Conservation (phyloP, 345 rosid species). For the Eucalyptus globulus region DNA sequence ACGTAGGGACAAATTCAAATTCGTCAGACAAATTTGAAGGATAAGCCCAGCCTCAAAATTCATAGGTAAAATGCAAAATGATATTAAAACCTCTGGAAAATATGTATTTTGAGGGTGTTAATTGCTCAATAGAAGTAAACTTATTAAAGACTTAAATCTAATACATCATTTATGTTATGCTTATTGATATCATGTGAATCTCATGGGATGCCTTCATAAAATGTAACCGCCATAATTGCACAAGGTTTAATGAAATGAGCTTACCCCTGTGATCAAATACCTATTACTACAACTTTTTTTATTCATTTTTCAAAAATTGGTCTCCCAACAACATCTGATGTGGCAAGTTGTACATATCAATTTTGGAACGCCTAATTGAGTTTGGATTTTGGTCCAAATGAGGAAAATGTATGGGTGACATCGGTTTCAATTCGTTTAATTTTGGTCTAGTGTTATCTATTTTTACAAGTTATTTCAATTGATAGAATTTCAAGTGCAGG, state of each 20-base stretch:
- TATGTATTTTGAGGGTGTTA: not conserved
- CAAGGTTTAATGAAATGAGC: rapidly evolving
- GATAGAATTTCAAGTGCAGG: rapidly evolving
- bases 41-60: not conserved
- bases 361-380: not conserved
- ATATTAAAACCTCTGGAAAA: rapidly evolving
- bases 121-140: not conserved
- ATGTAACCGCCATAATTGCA: rapidly evolving
- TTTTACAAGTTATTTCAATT: not conserved
- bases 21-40: not conserved
- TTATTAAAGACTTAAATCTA: rapidly evolving
- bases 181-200: not conserved
- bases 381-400: rapidly evolving
- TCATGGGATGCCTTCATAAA: not conserved
- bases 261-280: not conserved
- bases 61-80: not conserved
- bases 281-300: rapidly evolving
- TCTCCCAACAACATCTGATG: not conserved
- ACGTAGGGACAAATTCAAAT: not conserved
- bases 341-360: not conserved
- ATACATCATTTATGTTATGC: rapidly evolving
- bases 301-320: not conserved
- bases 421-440: rapidly evolving
- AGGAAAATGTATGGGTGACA: not conserved
- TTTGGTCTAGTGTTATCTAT: not conserved